Base-by-base conservation (phyloP, 441 rosid species). In the Francoa sonchifolia region DNA sequence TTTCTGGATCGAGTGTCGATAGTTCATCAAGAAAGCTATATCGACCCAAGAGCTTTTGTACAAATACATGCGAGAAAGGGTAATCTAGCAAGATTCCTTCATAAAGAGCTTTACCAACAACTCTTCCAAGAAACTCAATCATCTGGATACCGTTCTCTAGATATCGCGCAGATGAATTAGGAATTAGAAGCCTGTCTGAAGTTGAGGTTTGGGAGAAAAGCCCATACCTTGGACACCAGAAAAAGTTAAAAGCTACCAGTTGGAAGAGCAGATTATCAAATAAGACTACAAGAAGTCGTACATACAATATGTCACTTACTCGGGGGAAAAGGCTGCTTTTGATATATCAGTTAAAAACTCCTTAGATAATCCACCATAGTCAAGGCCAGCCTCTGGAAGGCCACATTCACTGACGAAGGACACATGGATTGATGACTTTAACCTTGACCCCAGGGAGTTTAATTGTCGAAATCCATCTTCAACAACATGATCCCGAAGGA, bases 111-210 rank as follows among this genome's bases (percentile, higher is more conserved):
- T 90, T 83, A 50, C 99, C 99, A 48, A 90, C 96, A 61, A 90
- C 77, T 67, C 95, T 80, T 55, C 99, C 99, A 55, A 90, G 95
- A 61, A 90, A 90, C 67, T 86, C 99, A 67, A 90, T 76, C 96
- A 80, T 80, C 73, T 73, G 85, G 54, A 76, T 57, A 47, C 99
- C 95, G 42, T 90, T 78, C 57, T 86, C 96, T 29, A 80, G 71
- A 74, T 62, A 69, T 72, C 76, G 72, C 41, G 99, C 99, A 37
- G 88, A 76, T 46, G 84, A 54, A 67, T 79, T 86, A 8, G 96
- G 99, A 44, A 86, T 74, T 45, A 90, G 69, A 61, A 72, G 85
- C 61, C 96, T 67, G 60, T 86, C 96, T 36, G 84, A 74, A 12
- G 84, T 81, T 52, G 76, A 67, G 37, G 92, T 79, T 76, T 90